These are phyloP conservation scores for Cladosporium sphaerospermum DNA, from an alignment of 2,329 filamentous ascomycete genomes.

Conservation along the genomic window DNA sequence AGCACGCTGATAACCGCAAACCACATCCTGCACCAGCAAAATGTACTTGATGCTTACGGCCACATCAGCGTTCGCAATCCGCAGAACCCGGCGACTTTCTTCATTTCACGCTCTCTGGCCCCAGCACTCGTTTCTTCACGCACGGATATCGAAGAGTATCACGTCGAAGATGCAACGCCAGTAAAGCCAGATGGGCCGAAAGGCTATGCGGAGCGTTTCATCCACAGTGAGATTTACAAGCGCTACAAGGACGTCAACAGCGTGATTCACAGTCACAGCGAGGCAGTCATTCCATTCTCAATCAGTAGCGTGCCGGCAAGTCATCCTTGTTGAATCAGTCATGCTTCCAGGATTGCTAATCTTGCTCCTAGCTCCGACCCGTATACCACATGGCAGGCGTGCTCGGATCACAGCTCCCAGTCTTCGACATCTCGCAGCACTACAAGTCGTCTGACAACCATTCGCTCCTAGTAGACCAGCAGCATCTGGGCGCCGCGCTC, in stretches of 20 bases:
- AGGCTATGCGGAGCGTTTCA: slow-evolving; percentile 38
- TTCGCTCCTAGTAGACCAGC: slow-evolving; percentile 30
- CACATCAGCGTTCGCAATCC: slow-evolving; percentile 33
- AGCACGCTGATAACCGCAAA: slow-evolving; percentile 31
- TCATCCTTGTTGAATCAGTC: neutral
- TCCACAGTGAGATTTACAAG: slow-evolving; percentile 42
- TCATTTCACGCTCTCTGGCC: slow-evolving; percentile 39
- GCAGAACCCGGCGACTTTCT: slow-evolving; percentile 36
- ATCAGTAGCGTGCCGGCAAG: slow-evolving; percentile 36
- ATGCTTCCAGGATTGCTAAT: neutral
- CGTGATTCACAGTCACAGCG: slow-evolving; percentile 40
- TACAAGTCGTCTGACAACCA: slow-evolving; percentile 27
- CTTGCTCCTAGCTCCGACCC: slow-evolving; percentile 28
- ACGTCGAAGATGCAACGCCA: slow-evolving; percentile 34
- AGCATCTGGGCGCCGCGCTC: slow-evolving; percentile 29
- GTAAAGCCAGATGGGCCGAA: slow-evolving; percentile 21
- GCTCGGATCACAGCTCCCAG: slow-evolving; percentile 31
- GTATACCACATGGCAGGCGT: slow-evolving; percentile 41
- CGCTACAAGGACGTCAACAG: slow-evolving; percentile 37
- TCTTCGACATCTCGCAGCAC: slow-evolving; percentile 30
- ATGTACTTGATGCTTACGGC: slow-evolving; percentile 19
- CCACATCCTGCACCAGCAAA: slow-evolving; percentile 28
- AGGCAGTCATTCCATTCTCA: slow-evolving; percentile 39
- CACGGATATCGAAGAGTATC: slow-evolving; percentile 41
- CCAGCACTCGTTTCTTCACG: slow-evolving; percentile 38